phyloP scores from a whole-genome alignment of 75 land plant genomes.

The Gnetum montanum region DNA sequence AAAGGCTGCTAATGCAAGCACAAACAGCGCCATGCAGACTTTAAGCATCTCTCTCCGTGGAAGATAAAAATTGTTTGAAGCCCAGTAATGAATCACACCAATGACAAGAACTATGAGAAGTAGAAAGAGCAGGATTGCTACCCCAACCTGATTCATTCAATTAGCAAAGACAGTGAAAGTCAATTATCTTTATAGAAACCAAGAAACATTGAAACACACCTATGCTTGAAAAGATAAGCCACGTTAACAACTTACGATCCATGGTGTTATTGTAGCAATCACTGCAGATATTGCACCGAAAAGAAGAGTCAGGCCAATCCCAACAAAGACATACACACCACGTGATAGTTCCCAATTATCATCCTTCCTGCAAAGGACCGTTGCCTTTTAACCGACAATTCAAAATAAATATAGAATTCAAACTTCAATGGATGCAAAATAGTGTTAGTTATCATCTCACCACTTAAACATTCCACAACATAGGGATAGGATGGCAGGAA shows the following conservation, averaged over 20 bases:
- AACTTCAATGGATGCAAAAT: no score
- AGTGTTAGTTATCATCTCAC: slow-evolving; percentile 24
- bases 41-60: slow-evolving; percentile 78
- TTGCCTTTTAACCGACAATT: background rate
- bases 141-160: slow-evolving; percentile 65
- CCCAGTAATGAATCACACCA: slow-evolving; percentile 94
- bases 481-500: slow-evolving; percentile 80
- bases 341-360: slow-evolving; percentile 86
- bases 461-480: slow-evolving; percentile 84
- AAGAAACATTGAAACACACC: slow-evolving; percentile 2
- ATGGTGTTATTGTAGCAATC: slow-evolving; percentile 67
- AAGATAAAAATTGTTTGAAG: slow-evolving; percentile 94
- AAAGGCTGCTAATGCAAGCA: slow-evolving; percentile 93
- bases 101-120: slow-evolving; percentile 72
- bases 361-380: slow-evolving; percentile 75
- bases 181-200: no score
- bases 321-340: slow-evolving; percentile 78
- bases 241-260: slow-evolving; percentile 61
- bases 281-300: slow-evolving; percentile 91
- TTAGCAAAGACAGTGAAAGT: background rate
- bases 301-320: slow-evolving; percentile 73
- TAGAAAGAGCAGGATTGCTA: slow-evolving; percentile 74
- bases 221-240: background rate
- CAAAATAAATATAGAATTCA: background rate
- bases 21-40: slow-evolving; percentile 79